Base-by-base conservation (phyloP, 2,329 filamentous ascomycete species). In the Diaporthe sp. region DNA sequence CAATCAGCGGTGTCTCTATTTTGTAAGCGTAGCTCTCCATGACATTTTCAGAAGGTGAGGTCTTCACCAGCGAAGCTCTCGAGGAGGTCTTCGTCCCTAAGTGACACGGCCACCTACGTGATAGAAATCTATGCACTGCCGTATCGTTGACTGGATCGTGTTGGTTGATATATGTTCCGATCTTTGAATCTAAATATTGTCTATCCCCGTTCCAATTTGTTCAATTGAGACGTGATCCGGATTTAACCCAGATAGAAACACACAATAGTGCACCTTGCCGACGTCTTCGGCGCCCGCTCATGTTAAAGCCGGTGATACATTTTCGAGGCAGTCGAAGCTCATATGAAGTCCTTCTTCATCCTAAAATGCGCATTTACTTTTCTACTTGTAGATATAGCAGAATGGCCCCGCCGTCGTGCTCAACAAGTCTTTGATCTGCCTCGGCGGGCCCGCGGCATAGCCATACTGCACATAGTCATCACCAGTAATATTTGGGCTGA, bases 401-500 rank as follows among this genome's bases (percentile, higher is more conserved):
- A 78, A 77, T 8, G 68, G 42, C 6, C 75, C 76, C 1, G 60
- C 55, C 19, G 75, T 76, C 22, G 75, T 77, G 61, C 73, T 73
- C 49, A 77, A 46, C 46, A 78, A 42, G 4, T 76, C 72, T 8
- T 61, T 71, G 8, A 78, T 55, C 49, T 37, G 42, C 67, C 46
- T 75, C 22, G 49, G 71, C 37, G 44, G 34, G 17, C 65, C 65
- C 17, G 46, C 53, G 12, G 53, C 73, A 49, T 65, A 62, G 17
- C 44, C 55, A 28, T 34, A 51, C 51, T 75, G 77, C 44, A 72
- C 44, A 9, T 51, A 44, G 34, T 72, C 44, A 77, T 71, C 67
- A 31, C 34, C 28, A 15, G 55, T 46, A 2, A 79, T 79, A 13
- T 79, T 77, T 76, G 80, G 80, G 12, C 79, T 75, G 78, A 79